Percentiles rank a stretch among this genome's conserved stretches.
Evolutionary conservation across 2,329 filamentous ascomycete species (phyloP).

Genomic region (Colletotrichum sp.): DNA sequence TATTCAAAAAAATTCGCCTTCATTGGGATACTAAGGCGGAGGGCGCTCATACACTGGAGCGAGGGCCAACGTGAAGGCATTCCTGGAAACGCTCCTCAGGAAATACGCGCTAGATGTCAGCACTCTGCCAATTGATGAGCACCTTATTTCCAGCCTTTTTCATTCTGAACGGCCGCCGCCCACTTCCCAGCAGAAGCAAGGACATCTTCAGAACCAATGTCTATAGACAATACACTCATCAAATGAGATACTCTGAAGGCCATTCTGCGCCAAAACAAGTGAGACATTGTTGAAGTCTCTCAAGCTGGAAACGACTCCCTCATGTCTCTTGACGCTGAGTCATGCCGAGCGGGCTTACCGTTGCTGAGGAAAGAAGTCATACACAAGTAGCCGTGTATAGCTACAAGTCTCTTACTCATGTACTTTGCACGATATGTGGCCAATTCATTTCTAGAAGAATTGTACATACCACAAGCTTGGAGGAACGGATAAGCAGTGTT

Average conservation of each 20-base stretch:
- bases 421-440: neutral
- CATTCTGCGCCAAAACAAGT: neutral
- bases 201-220: neutral
- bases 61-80: neutral
- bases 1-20: neutral
- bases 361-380: neutral
- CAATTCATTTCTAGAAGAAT: neutral
- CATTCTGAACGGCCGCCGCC: neutral
- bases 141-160: neutral
- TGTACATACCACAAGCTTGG: neutral
- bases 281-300: neutral
- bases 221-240: neutral
- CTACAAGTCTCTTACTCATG: neutral
- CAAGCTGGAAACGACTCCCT: neutral
- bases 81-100: neutral
- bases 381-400: neutral
- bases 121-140: neutral
- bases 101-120: neutral
- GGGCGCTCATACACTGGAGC: neutral
- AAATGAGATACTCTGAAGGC: neutral
- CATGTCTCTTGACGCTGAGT: neutral
- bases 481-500: neutral
- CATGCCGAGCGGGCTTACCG: neutral
- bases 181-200: neutral
- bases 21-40: neutral